Evolutionary conservation across 768 basidiomycete genomes (phyloP).

Genomic region (Phallus indusiatus): DNA sequence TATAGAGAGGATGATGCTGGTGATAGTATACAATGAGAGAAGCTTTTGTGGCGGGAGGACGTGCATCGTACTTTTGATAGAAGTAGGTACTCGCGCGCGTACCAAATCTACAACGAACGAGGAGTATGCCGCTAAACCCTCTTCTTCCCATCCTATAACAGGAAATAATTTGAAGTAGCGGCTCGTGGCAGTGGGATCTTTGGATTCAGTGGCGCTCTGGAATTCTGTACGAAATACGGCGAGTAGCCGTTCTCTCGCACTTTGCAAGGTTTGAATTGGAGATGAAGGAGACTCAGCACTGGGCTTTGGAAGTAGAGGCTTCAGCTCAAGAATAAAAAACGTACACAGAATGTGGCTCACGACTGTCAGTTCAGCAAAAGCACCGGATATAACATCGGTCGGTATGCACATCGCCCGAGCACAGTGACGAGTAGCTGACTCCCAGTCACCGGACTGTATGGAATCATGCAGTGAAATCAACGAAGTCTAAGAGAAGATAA

Average conservation of each 20-base stretch:
- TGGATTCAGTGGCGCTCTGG: constrained; percentile 64
- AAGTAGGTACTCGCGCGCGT: constrained; percentile 61
- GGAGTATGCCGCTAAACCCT: constrained; percentile 88
- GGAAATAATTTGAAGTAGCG: constrained; percentile 98
- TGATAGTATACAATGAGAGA: constrained; percentile 4
- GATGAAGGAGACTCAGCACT: constrained; percentile 82
- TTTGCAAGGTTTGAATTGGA: constrained; percentile 72
- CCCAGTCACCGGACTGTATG: constrained; percentile 88
- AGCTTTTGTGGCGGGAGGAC: constrained; percentile 3
- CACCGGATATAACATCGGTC: constrained; percentile 63
- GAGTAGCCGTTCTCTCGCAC: constrained; percentile 66
- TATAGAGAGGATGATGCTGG: constrained; percentile 87
- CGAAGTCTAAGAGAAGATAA: constrained; percentile 47
- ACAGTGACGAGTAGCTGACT: constrained; percentile 85
- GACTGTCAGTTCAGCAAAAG: constrained; percentile 81
- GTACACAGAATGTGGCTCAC: constrained; percentile 39
- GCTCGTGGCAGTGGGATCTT: constrained; percentile 80
- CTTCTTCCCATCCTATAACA: constrained; percentile 84
- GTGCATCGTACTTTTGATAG: constrained; percentile 62
- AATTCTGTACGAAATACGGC: constrained; percentile 74
- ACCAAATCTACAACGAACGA: constrained; percentile 90
- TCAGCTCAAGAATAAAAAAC: background rate
- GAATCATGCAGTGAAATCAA: constrained; percentile 42
- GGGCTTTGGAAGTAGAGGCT: constrained; percentile 46
- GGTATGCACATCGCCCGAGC: constrained; percentile 85